Base-by-base conservation (phyloP, 208 protist genomes). In the Naegleria fowleri region DNA sequence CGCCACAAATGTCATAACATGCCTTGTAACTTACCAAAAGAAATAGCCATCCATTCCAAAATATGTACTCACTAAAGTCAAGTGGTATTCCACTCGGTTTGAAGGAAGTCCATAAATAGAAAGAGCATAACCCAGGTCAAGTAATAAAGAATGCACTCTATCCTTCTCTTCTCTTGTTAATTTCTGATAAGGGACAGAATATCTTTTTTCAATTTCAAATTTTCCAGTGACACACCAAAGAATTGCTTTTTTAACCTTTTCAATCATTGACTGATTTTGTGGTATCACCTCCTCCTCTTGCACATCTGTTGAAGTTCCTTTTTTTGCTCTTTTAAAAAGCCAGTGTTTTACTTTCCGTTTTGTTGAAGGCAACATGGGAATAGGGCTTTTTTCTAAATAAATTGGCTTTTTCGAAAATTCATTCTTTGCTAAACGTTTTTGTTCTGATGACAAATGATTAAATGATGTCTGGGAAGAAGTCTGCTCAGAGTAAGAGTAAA, bases 81-180 rank as follows among this genome's bases (percentile, higher is more conserved):
- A 88, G 40, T 88, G 39, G 15, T 48, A 58, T 58, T 88, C 85
- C 1, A 88, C 19, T 58, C 85, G 51, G 22, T 58, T 29, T 58
- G 41, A 36, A 58, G 41, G 39, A 16, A 58, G 22, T 4, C 85
- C 85, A 39, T 88, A 88, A 39, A 88, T 88, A n/a, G 41, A 39
- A 5, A 88, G 16, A 5, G 85, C 85, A 88, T 88, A 88, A 3
- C 85, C 85, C 16, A 88, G 58, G 55, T 88, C 85, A 0, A 88
- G 22, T 11, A 88, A 13, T 33, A 58, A 58, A 6, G 43, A 11
- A 29, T 58, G 85, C 22, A 88, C 85, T 58, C 40, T 39, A 36
- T 58, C 55, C 85, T 88, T 33, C 13, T 88, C 85, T 36, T 88
- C 85, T 39, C 43, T 88, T 58, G 38, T 85, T 79, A 79, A 79